Conservation (phyloP, 2,329 filamentous ascomycete species). For the Microcyclospora tardicrescens region DNA sequence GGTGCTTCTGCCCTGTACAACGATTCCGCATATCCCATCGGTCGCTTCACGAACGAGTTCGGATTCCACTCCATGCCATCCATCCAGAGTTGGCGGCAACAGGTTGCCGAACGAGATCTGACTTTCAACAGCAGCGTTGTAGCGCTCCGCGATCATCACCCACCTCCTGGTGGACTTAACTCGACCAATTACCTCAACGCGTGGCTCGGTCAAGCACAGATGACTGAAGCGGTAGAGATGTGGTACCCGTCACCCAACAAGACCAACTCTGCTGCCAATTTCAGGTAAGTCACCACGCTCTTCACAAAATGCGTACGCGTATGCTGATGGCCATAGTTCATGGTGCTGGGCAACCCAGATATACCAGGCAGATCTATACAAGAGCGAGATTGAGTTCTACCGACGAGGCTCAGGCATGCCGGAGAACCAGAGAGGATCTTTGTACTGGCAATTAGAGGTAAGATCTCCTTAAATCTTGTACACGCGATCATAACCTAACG, state of each 20-base stretch:
- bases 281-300: slow-evolving; percentile 21
- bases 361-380: slow-evolving; percentile 52
- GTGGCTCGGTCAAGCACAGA: slow-evolving; percentile 39
- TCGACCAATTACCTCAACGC: slow-evolving; percentile 34
- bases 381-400: slow-evolving; percentile 48
- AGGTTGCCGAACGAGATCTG: slow-evolving; percentile 38
- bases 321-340: slow-evolving; percentile 19
- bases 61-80: slow-evolving; percentile 50
- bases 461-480: slow-evolving; percentile 5
- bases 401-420: slow-evolving; percentile 44
- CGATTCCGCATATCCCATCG: slow-evolving; percentile 42
- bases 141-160: slow-evolving; percentile 47
- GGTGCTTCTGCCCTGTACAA: slow-evolving; percentile 41
- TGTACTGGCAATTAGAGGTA: slow-evolving; percentile 53
- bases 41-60: slow-evolving; percentile 51
- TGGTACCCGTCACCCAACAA: slow-evolving; percentile 48
- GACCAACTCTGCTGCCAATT: slow-evolving; percentile 41
- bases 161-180: slow-evolving; percentile 37
- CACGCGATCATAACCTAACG: not conserved
- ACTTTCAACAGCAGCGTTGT: slow-evolving; percentile 45
- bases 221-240: slow-evolving; percentile 42
- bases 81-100: slow-evolving; percentile 45
- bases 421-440: slow-evolving; percentile 44
- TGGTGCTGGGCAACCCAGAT: slow-evolving; percentile 52
- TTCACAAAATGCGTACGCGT: too few relatives aligned